Evolutionary conservation across 345 rosid genomes (phyloP).

Genomic region (Luvunga scandens): DNA sequence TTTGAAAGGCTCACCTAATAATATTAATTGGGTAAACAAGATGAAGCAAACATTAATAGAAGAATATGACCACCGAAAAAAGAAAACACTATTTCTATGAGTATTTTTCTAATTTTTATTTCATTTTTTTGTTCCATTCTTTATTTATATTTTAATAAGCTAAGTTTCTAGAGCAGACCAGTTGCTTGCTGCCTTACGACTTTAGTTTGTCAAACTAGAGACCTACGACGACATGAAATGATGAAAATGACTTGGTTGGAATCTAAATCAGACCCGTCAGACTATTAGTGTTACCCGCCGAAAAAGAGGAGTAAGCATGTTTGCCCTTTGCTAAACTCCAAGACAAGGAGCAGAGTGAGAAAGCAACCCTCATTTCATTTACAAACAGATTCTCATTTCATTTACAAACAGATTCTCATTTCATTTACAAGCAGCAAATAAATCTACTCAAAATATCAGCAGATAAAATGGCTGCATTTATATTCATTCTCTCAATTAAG

Average conservation of each 20-base stretch:
- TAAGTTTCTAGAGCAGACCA: neutral
- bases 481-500: neutral
- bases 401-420: too few species aligned
- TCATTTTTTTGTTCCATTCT: too few species aligned
- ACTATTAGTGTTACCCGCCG: neutral
- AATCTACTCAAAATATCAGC: too few species aligned
- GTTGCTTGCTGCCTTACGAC: neutral
- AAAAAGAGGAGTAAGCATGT: neutral
- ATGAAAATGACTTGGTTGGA: neutral
- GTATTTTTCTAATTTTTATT: neutral
- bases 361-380: too few species aligned
- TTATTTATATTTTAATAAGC: neutral
- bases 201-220: neutral
- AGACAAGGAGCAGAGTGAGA: neutral
- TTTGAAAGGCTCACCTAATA: neutral
- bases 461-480: neutral
- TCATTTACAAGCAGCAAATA: too few species aligned
- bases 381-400: too few species aligned
- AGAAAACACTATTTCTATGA: neutral
- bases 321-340: too few species aligned
- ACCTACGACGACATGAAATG: neutral
- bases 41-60: neutral
- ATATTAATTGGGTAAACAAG: neutral
- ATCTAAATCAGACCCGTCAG: too few species aligned
- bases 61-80: neutral